phyloP scores from a whole-genome alignment of 2,329 filamentous ascomycete species.

The Penicillium aurantiogriseum region DNA sequence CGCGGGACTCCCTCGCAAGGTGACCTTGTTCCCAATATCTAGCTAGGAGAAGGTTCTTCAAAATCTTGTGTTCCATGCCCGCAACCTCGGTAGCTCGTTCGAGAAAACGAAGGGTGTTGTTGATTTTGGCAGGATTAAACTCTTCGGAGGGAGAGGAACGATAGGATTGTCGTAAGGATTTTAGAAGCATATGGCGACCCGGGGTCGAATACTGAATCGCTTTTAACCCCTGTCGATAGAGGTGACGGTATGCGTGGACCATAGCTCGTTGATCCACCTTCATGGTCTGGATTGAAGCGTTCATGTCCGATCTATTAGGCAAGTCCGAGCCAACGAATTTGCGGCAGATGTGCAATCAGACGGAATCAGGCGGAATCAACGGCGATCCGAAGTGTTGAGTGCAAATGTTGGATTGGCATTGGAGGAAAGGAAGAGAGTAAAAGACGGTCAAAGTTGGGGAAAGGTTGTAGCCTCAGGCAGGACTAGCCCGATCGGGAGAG shows the following conservation, averaged over 20 bases:
- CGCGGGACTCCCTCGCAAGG: conserved; percentile 30
- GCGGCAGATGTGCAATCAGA: neutral
- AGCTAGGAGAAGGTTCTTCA: conserved; percentile 46
- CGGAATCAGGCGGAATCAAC: neutral
- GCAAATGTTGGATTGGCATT: conserved; percentile 1
- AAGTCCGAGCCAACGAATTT: neutral
- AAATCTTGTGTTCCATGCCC: conserved; percentile 48
- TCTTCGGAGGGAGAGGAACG: conserved; percentile 36
- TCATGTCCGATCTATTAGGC: conserved; percentile 7
- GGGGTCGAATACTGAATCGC: conserved; percentile 59
- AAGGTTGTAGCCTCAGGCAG: conserved; percentile 17
- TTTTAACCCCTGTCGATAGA: conserved; percentile 54
- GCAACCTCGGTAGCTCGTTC: conserved; percentile 39
- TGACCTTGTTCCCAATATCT: conserved; percentile 44
- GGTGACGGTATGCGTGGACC: conserved; percentile 56
- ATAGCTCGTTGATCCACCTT: conserved; percentile 33
- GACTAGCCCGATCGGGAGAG: conserved; percentile 27
- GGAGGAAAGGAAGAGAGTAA: conserved; percentile 1
- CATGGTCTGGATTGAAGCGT: conserved; percentile 7
- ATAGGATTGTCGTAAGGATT: conserved; percentile 45
- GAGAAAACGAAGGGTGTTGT: conserved; percentile 49
- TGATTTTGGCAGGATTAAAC: conserved; percentile 41
- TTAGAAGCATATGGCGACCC: conserved; percentile 53
- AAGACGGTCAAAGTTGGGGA: conserved; percentile 9
- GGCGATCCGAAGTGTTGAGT: neutral